phyloP scores from a whole-genome alignment of 2,329 filamentous ascomycete genomes.

The Mariannaea sp. region DNA sequence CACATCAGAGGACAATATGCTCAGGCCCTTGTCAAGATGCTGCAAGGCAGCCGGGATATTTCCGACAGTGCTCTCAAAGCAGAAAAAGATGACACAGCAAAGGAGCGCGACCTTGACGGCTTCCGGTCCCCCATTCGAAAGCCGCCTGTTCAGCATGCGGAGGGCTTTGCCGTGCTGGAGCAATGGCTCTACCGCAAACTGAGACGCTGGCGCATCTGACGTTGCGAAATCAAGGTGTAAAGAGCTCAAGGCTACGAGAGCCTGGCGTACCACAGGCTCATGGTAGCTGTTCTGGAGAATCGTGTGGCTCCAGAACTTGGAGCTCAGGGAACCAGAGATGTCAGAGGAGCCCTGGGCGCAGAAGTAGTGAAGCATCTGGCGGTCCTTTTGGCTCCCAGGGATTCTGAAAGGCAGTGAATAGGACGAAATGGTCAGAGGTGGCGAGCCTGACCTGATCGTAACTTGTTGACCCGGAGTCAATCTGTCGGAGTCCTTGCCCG shows the following conservation, averaged over 20 bases:
- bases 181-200: background rate
- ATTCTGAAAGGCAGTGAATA: slow-evolving; percentile 15
- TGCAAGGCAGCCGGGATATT: slow-evolving; percentile 6
- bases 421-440: slow-evolving; percentile 6
- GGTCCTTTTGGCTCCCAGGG: slow-evolving; percentile 17
- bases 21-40: slow-evolving; percentile 6
- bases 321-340: slow-evolving; percentile 12
- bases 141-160: slow-evolving; percentile 7
- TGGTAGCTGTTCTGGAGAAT: slow-evolving; percentile 13
- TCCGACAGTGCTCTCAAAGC: slow-evolving; percentile 12
- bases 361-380: slow-evolving; percentile 17
- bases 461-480: background rate
- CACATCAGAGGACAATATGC: background rate
- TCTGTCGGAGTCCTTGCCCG: background rate
- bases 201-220: background rate
- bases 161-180: slow-evolving; percentile 6
- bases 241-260: slow-evolving; percentile 13
- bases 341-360: slow-evolving; percentile 11
- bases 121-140: background rate
- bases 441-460: background rate
- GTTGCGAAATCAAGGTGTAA: slow-evolving; percentile 8
- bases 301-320: slow-evolving; percentile 14
- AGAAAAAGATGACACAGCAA: slow-evolving; percentile 17
- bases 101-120: slow-evolving; percentile 3
- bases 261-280: slow-evolving; percentile 14